Percentiles rank a stretch among this genome's conserved stretches.
These are phyloP conservation scores for Populus alba DNA, from an alignment of 345 rosid species.

Conservation along the genomic window DNA sequence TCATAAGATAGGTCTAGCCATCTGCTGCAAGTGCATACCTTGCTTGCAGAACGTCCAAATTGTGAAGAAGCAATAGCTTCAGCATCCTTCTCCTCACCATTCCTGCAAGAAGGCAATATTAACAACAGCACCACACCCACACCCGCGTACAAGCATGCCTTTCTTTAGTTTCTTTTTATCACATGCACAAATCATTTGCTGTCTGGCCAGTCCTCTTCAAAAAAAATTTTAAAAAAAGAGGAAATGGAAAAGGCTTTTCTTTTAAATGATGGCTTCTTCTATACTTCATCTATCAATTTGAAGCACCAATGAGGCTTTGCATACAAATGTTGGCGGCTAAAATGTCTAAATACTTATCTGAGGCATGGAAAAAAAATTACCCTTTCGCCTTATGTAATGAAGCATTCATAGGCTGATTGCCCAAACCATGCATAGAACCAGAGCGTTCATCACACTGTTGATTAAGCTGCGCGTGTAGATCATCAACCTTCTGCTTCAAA, in stretches of 20 bases:
- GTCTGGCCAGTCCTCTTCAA: background rate
- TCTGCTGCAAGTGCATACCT: slow-evolving; percentile 42
- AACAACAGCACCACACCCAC: background rate
- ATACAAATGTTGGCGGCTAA: background rate
- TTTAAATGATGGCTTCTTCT: background rate
- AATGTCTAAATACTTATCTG: background rate
- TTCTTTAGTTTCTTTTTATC: too few species aligned
- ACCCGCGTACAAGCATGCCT: background rate
- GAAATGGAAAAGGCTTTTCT: background rate
- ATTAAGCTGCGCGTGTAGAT: slow-evolving; percentile 50
- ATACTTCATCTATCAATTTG: background rate
- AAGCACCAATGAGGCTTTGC: background rate
- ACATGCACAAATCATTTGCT: background rate
- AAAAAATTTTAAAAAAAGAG: background rate
- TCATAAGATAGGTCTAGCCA: background rate
- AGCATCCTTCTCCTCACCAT: slow-evolving; percentile 42
- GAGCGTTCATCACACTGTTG: slow-evolving; percentile 40
- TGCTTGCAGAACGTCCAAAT: slow-evolving; percentile 42
- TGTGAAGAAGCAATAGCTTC: slow-evolving; percentile 30
- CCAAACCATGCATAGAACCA: slow-evolving; percentile 37
- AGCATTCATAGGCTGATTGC: slow-evolving; percentile 26
- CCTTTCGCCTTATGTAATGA: slow-evolving; percentile 34
- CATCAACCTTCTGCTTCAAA: slow-evolving; percentile 59
- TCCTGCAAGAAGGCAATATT: slow-evolving; percentile 40
- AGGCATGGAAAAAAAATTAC: slow-evolving; percentile 31